phyloP scores from a whole-genome alignment of 129 eudicot genomes.

The Arctium minus region DNA sequence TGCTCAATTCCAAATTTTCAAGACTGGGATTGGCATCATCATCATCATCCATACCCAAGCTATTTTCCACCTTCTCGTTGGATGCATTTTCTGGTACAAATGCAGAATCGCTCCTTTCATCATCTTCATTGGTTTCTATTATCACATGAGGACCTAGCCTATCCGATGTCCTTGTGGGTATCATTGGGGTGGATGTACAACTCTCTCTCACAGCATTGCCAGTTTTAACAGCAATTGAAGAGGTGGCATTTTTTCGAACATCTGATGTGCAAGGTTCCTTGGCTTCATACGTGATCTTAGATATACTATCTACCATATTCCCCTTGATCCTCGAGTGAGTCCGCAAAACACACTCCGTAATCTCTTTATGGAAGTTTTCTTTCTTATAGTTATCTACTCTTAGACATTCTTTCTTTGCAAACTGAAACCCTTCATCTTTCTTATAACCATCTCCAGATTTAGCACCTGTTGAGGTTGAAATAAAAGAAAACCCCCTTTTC shows the following conservation, averaged over 20 bases:
- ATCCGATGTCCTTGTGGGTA: conserved; percentile 6
- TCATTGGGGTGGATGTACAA: background rate
- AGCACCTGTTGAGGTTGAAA: conserved; percentile 14
- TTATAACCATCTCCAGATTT: conserved; percentile 23
- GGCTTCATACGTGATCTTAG: background rate
- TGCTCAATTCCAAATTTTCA: conserved; percentile 35
- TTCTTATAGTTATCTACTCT: conserved; percentile 12
- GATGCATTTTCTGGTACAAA: conserved; percentile 9
- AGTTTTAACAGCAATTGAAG: background rate
- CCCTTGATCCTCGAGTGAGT: conserved; percentile 28
- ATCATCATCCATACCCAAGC: conserved; percentile 21
- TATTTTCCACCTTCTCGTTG: conserved; percentile 21
- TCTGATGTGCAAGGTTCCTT: conserved; percentile 9
- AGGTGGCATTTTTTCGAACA: background rate
- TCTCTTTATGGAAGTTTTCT: conserved; percentile 23
- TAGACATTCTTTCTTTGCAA: conserved; percentile 26
- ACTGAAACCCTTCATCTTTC: conserved; percentile 16
- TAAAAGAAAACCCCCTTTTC: conserved; percentile 46
- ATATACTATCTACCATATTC: conserved; percentile 9
- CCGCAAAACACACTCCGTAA: conserved; percentile 13
- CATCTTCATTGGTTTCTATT: conserved; percentile 22
- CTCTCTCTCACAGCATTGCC: conserved; percentile 30
- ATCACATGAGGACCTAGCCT: conserved; percentile 5
- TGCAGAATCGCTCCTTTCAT: conserved; percentile 25
- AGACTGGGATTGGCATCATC: conserved; percentile 28